Conservation (phyloP, 371 early-diverging fungal genomes). For the Rhizopus microsporus region DNA sequence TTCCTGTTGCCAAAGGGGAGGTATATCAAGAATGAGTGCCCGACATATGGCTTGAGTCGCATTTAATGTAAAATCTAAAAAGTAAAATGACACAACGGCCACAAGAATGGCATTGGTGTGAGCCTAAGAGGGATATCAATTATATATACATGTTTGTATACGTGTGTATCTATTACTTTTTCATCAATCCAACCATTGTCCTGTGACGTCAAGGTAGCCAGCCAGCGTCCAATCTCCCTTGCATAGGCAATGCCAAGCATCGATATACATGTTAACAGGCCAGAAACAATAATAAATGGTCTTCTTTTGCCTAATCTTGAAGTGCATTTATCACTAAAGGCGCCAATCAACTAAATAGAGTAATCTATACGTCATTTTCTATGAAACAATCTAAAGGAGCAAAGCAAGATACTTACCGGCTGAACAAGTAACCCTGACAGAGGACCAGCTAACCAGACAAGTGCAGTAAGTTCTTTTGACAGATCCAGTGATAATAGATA, state of each 20-base stretch:
- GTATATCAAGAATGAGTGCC: constrained; percentile 75
- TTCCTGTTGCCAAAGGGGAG: constrained; percentile 70
- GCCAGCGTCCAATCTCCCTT: constrained; percentile 45
- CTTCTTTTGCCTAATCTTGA: constrained; percentile 56
- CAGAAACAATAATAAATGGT: constrained; percentile 59
- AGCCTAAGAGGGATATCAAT: constrained; percentile 9
- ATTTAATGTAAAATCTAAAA: constrained; percentile 80
- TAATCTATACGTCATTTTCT: neutral
- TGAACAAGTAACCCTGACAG: constrained; percentile 61
- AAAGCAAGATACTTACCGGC: constrained; percentile 24
- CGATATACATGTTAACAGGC: constrained; percentile 54
- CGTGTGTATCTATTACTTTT: neutral
- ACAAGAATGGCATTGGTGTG: constrained; percentile 49
- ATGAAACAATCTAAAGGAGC: neutral
- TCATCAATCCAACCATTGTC: neutral
- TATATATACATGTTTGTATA: neutral
- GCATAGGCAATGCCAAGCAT: constrained; percentile 69
- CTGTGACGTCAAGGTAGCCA: constrained; percentile 17
- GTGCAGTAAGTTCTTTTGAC: constrained; percentile 61
- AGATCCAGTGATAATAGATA: constrained; percentile 70
- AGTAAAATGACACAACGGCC: constrained; percentile 72
- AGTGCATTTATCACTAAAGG: constrained; percentile 58
- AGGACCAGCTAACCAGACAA: constrained; percentile 85
- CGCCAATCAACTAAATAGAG: constrained; percentile 55
- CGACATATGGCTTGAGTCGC: constrained; percentile 72